These are phyloP conservation scores for Actinomortierella wolfii DNA, from an alignment of 371 early-diverging fungal genomes.

Conservation along the genomic window DNA sequence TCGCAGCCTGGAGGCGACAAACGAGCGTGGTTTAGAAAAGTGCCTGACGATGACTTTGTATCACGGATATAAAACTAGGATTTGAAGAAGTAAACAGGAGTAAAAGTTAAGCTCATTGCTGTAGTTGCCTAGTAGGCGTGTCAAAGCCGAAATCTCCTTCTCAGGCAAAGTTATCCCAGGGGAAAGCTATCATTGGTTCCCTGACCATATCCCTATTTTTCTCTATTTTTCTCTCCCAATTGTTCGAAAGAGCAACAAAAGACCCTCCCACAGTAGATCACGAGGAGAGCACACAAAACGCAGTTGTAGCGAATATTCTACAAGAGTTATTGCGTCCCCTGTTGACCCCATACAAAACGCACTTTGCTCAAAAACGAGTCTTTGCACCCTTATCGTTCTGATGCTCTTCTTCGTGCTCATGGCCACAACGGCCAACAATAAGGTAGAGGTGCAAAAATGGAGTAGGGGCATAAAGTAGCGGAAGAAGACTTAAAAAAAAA, in stretches of 20 bases:
- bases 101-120: neutral
- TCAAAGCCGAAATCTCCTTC: neutral
- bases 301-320: too few relatives aligned
- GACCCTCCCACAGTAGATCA: too few relatives aligned
- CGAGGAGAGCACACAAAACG: too few relatives aligned
- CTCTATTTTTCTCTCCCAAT: neutral
- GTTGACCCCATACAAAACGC: too few relatives aligned
- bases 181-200: too few relatives aligned
- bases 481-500: too few relatives aligned
- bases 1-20: conserved; percentile 87
- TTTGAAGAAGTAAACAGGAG: conserved; percentile 7
- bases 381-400: too few relatives aligned
- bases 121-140: neutral
- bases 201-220: too few relatives aligned
- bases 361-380: too few relatives aligned
- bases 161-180: neutral
- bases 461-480: too few relatives aligned
- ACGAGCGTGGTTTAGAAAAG: conserved; percentile 93
- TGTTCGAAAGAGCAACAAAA: too few relatives aligned
- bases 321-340: too few relatives aligned
- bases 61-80: conserved; percentile 86
- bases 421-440: neutral
- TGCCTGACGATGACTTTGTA: conserved; percentile 94
- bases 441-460: neutral
- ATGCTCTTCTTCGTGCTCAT: conserved; percentile 3